Conservation (phyloP, 1,139 yeast species). For the Pichia sp. region DNA sequence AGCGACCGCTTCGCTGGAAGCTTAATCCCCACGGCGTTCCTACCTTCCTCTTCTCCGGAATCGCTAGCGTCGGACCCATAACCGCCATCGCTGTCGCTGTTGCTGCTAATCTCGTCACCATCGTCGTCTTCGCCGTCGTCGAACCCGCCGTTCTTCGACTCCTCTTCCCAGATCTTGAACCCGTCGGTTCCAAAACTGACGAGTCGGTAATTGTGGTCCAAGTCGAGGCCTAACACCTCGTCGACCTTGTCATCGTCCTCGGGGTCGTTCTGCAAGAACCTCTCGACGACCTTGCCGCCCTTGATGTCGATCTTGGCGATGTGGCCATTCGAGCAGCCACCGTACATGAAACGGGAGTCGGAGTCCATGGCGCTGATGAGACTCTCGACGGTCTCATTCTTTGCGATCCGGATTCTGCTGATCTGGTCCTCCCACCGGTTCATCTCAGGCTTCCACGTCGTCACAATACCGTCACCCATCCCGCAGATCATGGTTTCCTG, state of each 20-base stretch:
- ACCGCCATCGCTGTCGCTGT: conserved; percentile 2
- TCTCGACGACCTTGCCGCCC: conserved; percentile 59
- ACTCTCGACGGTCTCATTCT: conserved; percentile 74
- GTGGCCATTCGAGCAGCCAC: conserved; percentile 80
- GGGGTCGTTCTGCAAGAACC: conserved; percentile 57
- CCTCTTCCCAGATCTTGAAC: conserved; percentile 63
- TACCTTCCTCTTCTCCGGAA: conserved; percentile 4
- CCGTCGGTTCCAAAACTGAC: conserved; percentile 81
- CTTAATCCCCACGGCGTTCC: conserved; percentile 14
- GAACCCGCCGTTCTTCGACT: conserved; percentile 27
- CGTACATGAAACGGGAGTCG: conserved; percentile 65
- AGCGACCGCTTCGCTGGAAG: conserved; percentile 17
- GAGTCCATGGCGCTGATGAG: conserved; percentile 72
- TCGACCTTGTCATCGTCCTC: conserved; percentile 30
- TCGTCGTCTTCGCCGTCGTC: conserved; percentile 26
- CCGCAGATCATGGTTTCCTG: conserved; percentile 60
- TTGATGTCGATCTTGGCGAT: conserved; percentile 64
- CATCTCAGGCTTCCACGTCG: conserved; percentile 78
- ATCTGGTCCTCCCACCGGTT: conserved; percentile 69
- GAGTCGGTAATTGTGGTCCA: conserved; percentile 74
- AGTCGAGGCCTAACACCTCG: conserved; percentile 66
- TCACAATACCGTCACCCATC: conserved; percentile 79
- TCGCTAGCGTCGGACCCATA: not conserved
- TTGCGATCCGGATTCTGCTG: conserved; percentile 66
- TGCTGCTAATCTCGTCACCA: conserved; percentile 16